Evolutionary conservation across 441 rosid genomes (phyloP).

Genomic region (Gossypium schwendimanii): DNA sequence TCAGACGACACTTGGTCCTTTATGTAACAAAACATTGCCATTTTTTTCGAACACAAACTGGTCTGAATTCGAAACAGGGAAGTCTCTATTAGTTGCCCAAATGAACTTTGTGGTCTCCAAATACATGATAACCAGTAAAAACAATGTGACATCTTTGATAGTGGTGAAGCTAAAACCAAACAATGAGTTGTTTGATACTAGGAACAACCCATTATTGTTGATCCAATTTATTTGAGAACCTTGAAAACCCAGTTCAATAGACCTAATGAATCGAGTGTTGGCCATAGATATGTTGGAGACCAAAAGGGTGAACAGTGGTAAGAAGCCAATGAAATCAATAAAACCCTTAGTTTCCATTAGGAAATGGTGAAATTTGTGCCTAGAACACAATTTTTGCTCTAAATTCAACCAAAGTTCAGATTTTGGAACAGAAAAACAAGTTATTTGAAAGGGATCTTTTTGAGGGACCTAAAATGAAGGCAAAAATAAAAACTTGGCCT

Average conservation of each 20-base stretch:
- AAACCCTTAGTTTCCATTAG: conserved; percentile 32
- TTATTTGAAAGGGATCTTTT: neutral
- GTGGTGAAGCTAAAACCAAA: too few relatives aligned
- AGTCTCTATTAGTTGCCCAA: conserved; percentile 74
- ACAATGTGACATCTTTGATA: conserved; percentile 31
- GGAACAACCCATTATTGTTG: too few relatives aligned
- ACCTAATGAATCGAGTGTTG: too few relatives aligned
- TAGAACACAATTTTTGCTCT: neutral
- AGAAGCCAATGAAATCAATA: neutral
- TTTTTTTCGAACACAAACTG: conserved; percentile 37
- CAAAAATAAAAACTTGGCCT: neutral
- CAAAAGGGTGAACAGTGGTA: too few relatives aligned
- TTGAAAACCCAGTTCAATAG: too few relatives aligned
- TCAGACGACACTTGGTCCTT: conserved; percentile 48
- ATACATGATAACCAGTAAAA: conserved; percentile 51
- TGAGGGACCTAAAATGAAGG: neutral
- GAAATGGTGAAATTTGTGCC: neutral
- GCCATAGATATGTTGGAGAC: too few relatives aligned
- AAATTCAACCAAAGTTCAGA: conserved; percentile 10
- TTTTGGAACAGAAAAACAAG: neutral
- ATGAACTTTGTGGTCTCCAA: conserved; percentile 24
- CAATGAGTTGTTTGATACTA: too few relatives aligned
- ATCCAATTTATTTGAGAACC: too few relatives aligned
- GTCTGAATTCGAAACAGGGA: conserved; percentile 62
- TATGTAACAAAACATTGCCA: conserved; percentile 50